Evolutionary conservation across 176 grass and related monocot genomes (phyloP).

Genomic region (Lolium perenne): DNA sequence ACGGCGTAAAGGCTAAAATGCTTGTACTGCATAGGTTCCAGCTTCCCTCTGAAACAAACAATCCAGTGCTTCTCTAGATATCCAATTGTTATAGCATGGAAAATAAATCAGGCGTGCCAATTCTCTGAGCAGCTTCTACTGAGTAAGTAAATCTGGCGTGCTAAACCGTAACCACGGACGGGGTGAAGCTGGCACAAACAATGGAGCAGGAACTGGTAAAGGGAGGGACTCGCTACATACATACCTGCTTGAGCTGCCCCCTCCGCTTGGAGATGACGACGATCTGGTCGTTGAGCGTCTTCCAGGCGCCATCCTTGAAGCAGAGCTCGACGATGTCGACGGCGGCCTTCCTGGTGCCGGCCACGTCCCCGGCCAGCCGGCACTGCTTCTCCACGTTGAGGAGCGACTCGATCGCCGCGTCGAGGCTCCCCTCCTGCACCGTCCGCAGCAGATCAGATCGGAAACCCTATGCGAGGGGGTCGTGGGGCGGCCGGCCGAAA

Average conservation of each 20-base stretch:
- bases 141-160: neutral
- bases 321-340: conserved; percentile 96
- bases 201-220: neutral
- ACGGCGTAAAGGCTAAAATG: neutral
- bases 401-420: conserved; percentile 81
- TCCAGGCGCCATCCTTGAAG: conserved; percentile 80
- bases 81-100: neutral
- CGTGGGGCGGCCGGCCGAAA: neutral
- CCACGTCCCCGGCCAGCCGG: conserved; percentile 81
- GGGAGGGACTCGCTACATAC: neutral
- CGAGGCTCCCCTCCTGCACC: conserved; percentile 75
- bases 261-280: conserved; percentile 87
- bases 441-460: conserved; percentile 15
- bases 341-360: conserved; percentile 83
- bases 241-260: conserved; percentile 97
- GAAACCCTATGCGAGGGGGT: conserved; percentile 34
- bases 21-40: neutral
- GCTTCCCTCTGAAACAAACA: neutral
- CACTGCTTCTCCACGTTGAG: conserved; percentile 95
- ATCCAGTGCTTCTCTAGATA: neutral
- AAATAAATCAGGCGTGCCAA: neutral
- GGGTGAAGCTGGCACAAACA: too few relatives aligned
- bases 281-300: conserved; percentile 98
- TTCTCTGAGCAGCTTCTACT: neutral
- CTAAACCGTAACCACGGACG: neutral